Evolutionary conservation across 345 rosid species (phyloP).

Genomic region (Murraya paniculata): DNA sequence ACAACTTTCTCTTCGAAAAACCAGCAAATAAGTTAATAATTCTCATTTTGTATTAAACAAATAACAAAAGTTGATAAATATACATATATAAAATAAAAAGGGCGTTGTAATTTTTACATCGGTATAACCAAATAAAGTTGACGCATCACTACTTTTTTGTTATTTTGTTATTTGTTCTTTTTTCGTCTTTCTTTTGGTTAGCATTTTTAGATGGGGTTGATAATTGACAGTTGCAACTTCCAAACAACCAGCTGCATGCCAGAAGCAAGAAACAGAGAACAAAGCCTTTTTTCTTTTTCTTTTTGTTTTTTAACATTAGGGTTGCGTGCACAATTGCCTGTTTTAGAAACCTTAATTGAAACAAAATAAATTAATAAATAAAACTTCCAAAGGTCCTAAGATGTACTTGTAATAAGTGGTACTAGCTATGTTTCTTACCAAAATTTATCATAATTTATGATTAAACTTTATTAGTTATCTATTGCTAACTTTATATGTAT

Average conservation of each 20-base stretch:
- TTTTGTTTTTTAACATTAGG: not conserved
- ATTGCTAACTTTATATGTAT: no score
- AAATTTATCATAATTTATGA: no score
- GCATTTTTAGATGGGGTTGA: slow-evolving; percentile 11
- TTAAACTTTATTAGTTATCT: no score
- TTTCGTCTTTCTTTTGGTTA: not conserved
- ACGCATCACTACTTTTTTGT: not conserved
- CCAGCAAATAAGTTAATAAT: not conserved
- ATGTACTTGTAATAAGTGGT: no score
- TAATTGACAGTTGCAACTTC: slow-evolving; percentile 12
- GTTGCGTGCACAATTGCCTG: slow-evolving; percentile 6
- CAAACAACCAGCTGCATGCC: not conserved
- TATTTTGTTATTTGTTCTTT: not conserved
- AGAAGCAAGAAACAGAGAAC: not conserved
- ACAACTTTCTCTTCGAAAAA: not conserved
- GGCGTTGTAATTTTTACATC: not conserved
- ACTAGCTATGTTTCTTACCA: no score
- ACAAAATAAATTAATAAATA: not conserved
- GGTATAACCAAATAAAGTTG: slow-evolving; percentile 2
- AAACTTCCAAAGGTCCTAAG: not conserved
- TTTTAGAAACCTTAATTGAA: slow-evolving; percentile 18
- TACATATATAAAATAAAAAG: not conserved
- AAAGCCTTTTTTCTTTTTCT: not conserved
- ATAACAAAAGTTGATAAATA: not conserved
- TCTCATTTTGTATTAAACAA: not conserved